Base-by-base conservation (phyloP, 345 rosid genomes). In the Camelina hispida region DNA sequence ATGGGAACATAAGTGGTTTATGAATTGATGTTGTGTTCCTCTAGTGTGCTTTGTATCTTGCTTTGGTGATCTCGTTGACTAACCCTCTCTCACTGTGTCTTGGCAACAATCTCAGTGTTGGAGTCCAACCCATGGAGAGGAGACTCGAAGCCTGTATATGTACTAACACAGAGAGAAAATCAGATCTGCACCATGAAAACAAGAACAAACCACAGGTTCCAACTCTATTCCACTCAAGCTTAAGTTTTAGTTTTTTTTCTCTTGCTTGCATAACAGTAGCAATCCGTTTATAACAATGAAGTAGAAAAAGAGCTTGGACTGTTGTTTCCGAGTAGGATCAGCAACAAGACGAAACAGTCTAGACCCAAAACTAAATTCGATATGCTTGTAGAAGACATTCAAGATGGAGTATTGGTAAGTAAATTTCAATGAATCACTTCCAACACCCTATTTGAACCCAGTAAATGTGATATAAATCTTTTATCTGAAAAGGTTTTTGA, bases 101-200 rank as follows among this genome's bases (percentile, higher is more conserved):
- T 37, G 38, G 5, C 40, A 10, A 74, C 63, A 6, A 38, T 74
- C 62, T 66, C 80, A 95, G 99, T 95, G 16, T 72, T 95, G 88
- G 99, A 95, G 63, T 85, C 90, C 61, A 95, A 95, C 79, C 99
- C 99, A 16, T 92, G 99, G 97, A 86, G 97, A 82, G 97, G 84
- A 70, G 76, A 81, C 78, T 82, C 97, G 3, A 92, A 95, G 84
- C 90, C 97, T 1, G 93, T 95, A 1, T 90, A 92, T 69, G 93
- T 95, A 62, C 81, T 95, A 59, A 95, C 96, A 61, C 93, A n/a
- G n/a, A 87, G 2, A 83, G 85, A 91, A 80, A 92, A 92, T 74
- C 97, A 90, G 59, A 51, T 95, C 54, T 90, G 97, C 82, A 92
- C 96, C 6, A 95, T 92, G 99, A 92, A 89, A 80, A 92, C 99